Evolutionary conservation across 2,329 filamentous ascomycete genomes (phyloP).

Genomic region (Fusarium buxicola): DNA sequence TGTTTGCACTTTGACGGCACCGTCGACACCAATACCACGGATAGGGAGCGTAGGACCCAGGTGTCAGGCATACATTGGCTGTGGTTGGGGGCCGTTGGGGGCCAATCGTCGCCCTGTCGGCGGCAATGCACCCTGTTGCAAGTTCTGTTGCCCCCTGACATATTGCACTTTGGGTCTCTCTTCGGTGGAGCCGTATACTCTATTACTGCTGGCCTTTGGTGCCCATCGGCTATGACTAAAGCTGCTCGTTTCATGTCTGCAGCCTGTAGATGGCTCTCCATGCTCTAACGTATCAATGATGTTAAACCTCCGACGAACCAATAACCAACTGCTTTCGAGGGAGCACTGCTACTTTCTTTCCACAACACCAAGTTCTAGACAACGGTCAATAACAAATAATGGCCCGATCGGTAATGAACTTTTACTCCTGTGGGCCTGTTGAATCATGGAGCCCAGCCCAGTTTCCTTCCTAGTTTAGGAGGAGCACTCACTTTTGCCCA

Average conservation of each 20-base stretch:
- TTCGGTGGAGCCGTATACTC: neutral
- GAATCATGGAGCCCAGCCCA: neutral
- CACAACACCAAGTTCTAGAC: neutral
- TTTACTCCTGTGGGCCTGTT: neutral
- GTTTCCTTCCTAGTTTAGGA: neutral
- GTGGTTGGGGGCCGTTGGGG: neutral
- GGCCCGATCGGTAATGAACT: neutral
- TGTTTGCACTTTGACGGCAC: neutral
- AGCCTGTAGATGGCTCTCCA: constrained; percentile 1
- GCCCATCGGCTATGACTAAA: neutral
- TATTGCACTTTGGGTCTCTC: neutral
- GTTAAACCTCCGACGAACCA: neutral
- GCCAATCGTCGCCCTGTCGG: neutral
- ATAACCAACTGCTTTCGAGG: constrained; percentile 1
- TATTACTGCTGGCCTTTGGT: neutral
- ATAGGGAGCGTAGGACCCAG: neutral
- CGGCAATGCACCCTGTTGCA: neutral
- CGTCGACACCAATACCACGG: neutral
- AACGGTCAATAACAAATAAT: neutral
- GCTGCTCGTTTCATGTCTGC: neutral
- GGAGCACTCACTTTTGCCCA: neutral
- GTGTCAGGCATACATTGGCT: neutral
- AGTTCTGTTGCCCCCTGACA: neutral
- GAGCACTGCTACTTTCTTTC: neutral
- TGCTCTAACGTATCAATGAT: constrained; percentile 1